Evolutionary conservation across 2,329 filamentous ascomycete species (phyloP).

Genomic region (Alternaria brassicae): DNA sequence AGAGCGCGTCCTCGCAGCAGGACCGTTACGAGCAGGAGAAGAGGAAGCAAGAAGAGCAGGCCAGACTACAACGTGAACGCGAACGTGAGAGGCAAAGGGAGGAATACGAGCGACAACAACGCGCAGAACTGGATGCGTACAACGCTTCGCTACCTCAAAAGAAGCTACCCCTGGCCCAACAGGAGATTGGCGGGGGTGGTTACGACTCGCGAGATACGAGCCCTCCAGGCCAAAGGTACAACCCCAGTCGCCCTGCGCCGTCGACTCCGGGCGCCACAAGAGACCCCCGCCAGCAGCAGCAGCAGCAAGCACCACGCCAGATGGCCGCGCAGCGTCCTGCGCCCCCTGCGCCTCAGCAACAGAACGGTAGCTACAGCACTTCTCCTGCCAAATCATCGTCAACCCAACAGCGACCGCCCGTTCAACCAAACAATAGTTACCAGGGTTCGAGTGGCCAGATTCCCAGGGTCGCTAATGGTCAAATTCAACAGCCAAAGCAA

Average conservation of each 20-base stretch:
- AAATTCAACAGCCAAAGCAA: slow-evolving; percentile 42
- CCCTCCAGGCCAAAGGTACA: slow-evolving; percentile 70
- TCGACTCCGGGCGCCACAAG: slow-evolving; percentile 68
- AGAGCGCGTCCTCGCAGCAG: slow-evolving; percentile 45
- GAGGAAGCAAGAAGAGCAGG: slow-evolving; percentile 53
- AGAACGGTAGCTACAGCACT: slow-evolving; percentile 42
- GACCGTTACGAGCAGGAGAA: slow-evolving; percentile 7
- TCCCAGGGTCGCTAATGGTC: slow-evolving; percentile 56
- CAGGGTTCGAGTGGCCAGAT: slow-evolving; percentile 50
- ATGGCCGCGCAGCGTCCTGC: slow-evolving; percentile 78
- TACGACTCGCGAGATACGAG: slow-evolving; percentile 56
- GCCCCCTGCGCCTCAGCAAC: slow-evolving; percentile 69
- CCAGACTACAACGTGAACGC: slow-evolving; percentile 43
- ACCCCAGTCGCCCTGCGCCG: slow-evolving; percentile 85
- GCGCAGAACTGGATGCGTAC: slow-evolving; percentile 83
- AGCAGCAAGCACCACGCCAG: slow-evolving; percentile 62
- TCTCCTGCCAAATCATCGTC: slow-evolving; percentile 39
- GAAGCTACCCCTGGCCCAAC: slow-evolving; percentile 81
- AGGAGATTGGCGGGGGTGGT: slow-evolving; percentile 78
- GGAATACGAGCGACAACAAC: slow-evolving; percentile 55
- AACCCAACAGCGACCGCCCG: slow-evolving; percentile 39
- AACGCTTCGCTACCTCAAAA: slow-evolving; percentile 87
- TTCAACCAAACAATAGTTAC: slow-evolving; percentile 56
- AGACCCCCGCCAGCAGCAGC: slow-evolving; percentile 53
- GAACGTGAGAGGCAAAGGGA: slow-evolving; percentile 51